Evolutionary conservation across 2,329 filamentous ascomycete species (phyloP).

Genomic region (Aphanoascus verrucosus): DNA sequence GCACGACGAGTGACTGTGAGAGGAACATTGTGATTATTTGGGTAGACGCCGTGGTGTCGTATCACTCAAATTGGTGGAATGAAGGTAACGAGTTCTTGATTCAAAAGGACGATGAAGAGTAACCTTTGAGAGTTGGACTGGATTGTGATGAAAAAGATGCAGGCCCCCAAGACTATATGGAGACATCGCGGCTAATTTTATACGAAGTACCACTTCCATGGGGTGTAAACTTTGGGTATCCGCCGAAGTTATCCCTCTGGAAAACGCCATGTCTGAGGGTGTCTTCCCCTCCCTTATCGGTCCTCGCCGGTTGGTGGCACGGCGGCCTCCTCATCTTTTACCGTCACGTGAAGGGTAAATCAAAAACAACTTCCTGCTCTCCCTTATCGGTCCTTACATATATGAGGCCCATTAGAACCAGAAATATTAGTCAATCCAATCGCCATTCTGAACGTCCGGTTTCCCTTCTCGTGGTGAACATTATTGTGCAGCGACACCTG

Average conservation of each 20-base stretch:
- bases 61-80: not conserved
- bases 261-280: not conserved
- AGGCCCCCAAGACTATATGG: not conserved
- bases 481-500: too few species aligned
- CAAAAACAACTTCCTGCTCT: too few species aligned
- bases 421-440: too few species aligned
- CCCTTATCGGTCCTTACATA: too few species aligned
- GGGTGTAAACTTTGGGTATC: not conserved
- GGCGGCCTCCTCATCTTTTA: too few species aligned
- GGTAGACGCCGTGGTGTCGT: not conserved
- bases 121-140: not conserved
- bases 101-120: not conserved
- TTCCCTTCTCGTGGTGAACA: too few species aligned
- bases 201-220: not conserved
- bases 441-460: too few species aligned
- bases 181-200: not conserved
- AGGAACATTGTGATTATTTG: slow-evolving; percentile 21
- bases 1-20: slow-evolving; percentile 31
- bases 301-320: too few species aligned
- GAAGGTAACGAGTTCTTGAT: not conserved
- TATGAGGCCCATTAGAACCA: too few species aligned
- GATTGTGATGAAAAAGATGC: not conserved
- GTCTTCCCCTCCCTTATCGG: too few species aligned
- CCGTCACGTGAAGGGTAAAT: too few species aligned
- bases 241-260: not conserved